phyloP scores from a whole-genome alignment of 1,139 yeast species.

The Geotrichum bryndzae region DNA sequence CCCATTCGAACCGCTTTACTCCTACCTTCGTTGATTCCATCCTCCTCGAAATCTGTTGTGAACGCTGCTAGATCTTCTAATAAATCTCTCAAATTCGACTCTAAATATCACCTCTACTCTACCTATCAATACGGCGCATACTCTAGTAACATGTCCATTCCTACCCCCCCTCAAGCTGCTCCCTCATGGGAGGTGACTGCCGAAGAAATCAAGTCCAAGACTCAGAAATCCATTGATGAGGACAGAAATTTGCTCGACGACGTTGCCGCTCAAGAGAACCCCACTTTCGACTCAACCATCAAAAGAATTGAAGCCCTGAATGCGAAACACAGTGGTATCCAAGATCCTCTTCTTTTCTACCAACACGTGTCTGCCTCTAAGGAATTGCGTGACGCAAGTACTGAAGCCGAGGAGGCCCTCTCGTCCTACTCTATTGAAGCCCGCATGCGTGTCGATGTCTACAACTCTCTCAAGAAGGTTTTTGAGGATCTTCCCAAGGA shows the following conservation, averaged over 20 bases:
- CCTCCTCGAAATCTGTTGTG: not conserved
- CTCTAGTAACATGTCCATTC: conserved; percentile 9
- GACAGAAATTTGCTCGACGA: conserved; percentile 47
- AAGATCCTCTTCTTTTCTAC: conserved; percentile 56
- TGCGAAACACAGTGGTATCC: conserved; percentile 12
- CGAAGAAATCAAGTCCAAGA: conserved; percentile 40
- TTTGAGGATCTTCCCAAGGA: conserved; percentile 30
- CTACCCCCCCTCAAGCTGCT: conserved; percentile 42
- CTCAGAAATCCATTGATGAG: conserved; percentile 33
- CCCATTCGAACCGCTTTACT: conserved; percentile 5
- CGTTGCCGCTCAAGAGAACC: conserved; percentile 45
- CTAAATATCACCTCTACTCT: not conserved
- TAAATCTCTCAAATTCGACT: not conserved
- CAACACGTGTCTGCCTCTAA: conserved; percentile 63
- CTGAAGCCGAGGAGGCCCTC: conserved; percentile 52
- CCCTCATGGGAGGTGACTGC: conserved; percentile 61
- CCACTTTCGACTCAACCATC: conserved; percentile 53
- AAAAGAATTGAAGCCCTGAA: conserved; percentile 17
- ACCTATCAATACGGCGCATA: not conserved
- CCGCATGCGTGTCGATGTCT: conserved; percentile 62
- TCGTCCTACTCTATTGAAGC: conserved; percentile 58
- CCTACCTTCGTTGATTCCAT: conserved; percentile 5
- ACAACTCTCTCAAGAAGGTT: conserved; percentile 49
- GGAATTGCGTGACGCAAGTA: conserved; percentile 63
- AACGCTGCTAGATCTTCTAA: not conserved